These are phyloP conservation scores for Podospora anserina DNA, from an alignment of 495 filamentous ascomycete genomes.

Conservation along the genomic window DNA sequence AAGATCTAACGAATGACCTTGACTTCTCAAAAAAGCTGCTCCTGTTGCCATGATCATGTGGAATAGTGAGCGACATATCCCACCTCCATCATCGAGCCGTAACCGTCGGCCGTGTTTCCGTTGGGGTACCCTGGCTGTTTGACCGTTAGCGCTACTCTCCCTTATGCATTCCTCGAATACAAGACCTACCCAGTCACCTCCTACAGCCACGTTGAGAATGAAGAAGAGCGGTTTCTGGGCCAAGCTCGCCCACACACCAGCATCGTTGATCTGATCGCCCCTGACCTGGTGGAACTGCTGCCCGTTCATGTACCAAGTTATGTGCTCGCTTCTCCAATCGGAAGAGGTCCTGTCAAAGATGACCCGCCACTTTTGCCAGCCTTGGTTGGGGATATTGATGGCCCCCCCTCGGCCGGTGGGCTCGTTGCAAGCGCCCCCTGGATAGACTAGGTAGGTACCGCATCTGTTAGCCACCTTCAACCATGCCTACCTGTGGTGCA, in stretches of 20 bases:
- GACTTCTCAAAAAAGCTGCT: neutral
- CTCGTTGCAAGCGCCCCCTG: conserved; percentile 49
- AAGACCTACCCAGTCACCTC: conserved; percentile 46
- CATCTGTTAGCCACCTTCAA: neutral
- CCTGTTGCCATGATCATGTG: conserved; percentile 7
- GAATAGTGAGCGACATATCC: conserved; percentile 45
- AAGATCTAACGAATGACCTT: neutral
- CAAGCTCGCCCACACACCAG: conserved; percentile 39
- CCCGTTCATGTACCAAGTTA: conserved; percentile 50
- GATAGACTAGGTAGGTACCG: conserved; percentile 21
- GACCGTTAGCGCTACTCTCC: neutral
- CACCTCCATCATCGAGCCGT: conserved; percentile 47
- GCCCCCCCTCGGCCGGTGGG: conserved; percentile 36
- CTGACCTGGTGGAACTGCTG: conserved; percentile 39
- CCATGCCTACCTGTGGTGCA: neutral
- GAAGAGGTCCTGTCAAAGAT: conserved; percentile 40
- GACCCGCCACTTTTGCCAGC: conserved; percentile 48
- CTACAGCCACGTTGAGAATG: conserved; percentile 52
- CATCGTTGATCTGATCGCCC: conserved; percentile 37
- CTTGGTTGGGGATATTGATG: conserved; percentile 38
- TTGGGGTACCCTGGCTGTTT: conserved; percentile 42
- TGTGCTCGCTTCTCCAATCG: conserved; percentile 42
- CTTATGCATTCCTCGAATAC: neutral
- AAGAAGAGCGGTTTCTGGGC: conserved; percentile 40
- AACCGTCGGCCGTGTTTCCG: conserved; percentile 36